These are phyloP conservation scores for Scutellaria baicalensis DNA, from an alignment of 257 asterid species.

Conservation along the genomic window DNA sequence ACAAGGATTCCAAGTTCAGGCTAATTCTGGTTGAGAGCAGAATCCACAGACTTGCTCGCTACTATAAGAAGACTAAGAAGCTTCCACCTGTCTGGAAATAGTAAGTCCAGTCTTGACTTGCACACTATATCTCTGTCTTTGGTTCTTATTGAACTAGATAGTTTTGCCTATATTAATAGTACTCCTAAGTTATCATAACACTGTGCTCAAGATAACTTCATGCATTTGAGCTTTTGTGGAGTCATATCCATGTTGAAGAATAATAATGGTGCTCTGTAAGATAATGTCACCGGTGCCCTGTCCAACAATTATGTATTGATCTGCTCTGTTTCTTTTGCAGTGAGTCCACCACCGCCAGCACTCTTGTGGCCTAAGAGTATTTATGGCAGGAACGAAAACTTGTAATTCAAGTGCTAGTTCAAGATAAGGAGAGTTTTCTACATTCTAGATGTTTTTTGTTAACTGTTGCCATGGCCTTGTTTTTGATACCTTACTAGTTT, in stretches of 20 bases:
- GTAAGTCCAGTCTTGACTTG: slow-evolving; percentile 22
- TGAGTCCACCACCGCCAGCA: slow-evolving; percentile 65
- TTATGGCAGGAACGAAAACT: not conserved
- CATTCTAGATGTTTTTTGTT: slow-evolving; percentile 3
- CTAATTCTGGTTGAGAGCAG: slow-evolving; percentile 66
- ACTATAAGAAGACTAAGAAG: slow-evolving; percentile 67
- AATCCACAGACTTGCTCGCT: slow-evolving; percentile 59
- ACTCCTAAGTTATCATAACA: not conserved
- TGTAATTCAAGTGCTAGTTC: slow-evolving; percentile 11
- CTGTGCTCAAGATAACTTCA: not conserved
- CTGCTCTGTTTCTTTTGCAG: slow-evolving; percentile 27
- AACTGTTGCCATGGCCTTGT: not conserved
- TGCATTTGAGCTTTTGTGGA: not conserved
- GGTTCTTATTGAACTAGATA: not conserved
- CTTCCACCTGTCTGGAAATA: slow-evolving; percentile 76
- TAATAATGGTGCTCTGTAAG: not conserved
- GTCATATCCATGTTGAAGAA: not conserved
- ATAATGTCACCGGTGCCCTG: too few relatives aligned
- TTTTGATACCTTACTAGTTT: slow-evolving; percentile 13
- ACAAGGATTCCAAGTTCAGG: slow-evolving; percentile 66
- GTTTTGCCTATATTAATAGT: not conserved
- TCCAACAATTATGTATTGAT: not conserved
- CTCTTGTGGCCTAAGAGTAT: slow-evolving; percentile 44
- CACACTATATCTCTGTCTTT: not conserved
- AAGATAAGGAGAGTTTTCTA: not conserved